phyloP scores from a whole-genome alignment of 192 early-diverging fungal genomes.

The Linnemannia zychae region DNA sequence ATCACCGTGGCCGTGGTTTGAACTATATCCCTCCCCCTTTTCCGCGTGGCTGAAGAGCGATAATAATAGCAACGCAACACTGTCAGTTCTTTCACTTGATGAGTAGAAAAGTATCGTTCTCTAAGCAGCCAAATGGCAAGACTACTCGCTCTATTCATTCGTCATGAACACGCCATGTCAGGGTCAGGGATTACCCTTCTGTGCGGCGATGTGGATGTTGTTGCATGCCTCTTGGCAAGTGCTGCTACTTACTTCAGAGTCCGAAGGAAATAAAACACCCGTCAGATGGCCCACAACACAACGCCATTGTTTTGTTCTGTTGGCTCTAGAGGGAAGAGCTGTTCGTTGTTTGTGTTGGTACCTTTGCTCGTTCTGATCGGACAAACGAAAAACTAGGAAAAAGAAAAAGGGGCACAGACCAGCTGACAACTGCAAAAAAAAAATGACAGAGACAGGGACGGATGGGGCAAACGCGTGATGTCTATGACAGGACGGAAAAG shows the following conservation, averaged over 20 bases:
- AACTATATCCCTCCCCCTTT: background rate
- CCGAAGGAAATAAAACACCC: background rate
- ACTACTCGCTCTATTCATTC: background rate
- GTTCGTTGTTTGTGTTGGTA: background rate
- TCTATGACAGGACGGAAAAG: background rate
- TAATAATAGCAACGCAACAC: conserved; percentile 1
- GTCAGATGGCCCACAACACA: conserved; percentile 9
- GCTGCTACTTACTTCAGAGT: background rate
- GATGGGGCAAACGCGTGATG: background rate
- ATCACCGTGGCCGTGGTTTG: background rate
- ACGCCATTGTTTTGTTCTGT: background rate
- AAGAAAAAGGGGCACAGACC: conserved; percentile 31
- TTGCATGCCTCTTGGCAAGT: background rate
- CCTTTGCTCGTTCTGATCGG: background rate
- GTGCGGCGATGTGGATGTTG: background rate
- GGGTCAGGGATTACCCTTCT: background rate
- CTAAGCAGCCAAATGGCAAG: too few species aligned
- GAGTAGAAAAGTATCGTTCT: too few species aligned
- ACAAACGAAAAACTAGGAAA: background rate
- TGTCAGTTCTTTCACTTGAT: background rate
- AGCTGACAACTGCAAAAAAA: conserved; percentile 16
- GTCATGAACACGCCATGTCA: conserved; percentile 10
- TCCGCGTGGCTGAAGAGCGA: background rate
- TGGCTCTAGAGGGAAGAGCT: background rate
- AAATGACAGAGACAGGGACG: background rate